These are phyloP conservation scores for Suillus lakei DNA, from an alignment of 768 basidiomycete genomes.

Conservation along the genomic window DNA sequence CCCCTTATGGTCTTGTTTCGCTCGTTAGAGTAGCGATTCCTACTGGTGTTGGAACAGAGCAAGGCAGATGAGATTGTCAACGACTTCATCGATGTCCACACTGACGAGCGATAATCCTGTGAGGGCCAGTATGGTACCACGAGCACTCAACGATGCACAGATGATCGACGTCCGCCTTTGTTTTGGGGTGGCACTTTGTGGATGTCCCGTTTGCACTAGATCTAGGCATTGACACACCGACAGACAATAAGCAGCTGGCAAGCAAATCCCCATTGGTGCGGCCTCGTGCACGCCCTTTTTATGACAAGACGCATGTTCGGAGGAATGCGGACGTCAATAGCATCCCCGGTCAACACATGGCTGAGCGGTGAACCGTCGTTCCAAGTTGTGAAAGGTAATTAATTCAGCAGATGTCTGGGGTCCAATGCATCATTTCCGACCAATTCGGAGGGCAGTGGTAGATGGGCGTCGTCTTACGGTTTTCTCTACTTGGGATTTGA, in stretches of 20 bases:
- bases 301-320: constrained; percentile 4
- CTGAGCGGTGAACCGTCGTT: not conserved
- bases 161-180: not conserved
- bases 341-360: constrained; percentile 4
- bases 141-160: not conserved
- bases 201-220: not conserved
- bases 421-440: not conserved
- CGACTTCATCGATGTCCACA: not conserved
- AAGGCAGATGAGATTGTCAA: not conserved
- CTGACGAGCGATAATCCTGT: not conserved
- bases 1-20: constrained; percentile 9
- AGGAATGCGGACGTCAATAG: not conserved
- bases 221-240: not conserved
- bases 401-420: constrained; percentile 2
- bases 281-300: not conserved
- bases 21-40: not conserved
- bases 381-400: not conserved
- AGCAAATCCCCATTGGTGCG: not conserved
- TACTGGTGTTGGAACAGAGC: not conserved
- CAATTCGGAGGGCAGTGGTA: not conserved
- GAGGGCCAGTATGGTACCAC: not conserved
- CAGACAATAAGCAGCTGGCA: not conserved
- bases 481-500: not conserved
- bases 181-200: not conserved
- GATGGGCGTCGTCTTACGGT: not conserved